These are phyloP conservation scores for Suillus lakei DNA, from an alignment of 768 basidiomycete genomes.

Conservation along the genomic window DNA sequence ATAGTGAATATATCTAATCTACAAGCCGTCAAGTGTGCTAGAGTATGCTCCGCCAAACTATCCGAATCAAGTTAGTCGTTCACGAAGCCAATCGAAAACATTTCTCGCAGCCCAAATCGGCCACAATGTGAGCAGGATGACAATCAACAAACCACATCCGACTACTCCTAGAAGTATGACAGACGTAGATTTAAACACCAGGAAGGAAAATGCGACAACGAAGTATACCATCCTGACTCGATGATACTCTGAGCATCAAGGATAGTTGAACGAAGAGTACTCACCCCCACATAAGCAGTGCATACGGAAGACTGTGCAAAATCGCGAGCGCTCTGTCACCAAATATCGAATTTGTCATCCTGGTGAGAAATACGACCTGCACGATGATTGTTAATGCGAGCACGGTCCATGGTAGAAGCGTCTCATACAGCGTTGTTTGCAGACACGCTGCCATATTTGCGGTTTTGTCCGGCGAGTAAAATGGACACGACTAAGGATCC, in stretches of 20 bases:
- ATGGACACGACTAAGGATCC: slow-evolving; percentile 14
- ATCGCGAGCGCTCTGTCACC: background rate
- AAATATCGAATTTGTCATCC: background rate
- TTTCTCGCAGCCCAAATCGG: background rate
- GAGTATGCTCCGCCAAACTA: background rate
- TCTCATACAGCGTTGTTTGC: background rate
- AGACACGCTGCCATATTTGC: background rate
- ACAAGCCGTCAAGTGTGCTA: background rate
- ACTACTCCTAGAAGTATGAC: background rate
- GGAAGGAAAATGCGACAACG: background rate
- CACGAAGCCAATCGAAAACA: background rate
- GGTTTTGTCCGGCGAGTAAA: background rate
- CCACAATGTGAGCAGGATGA: background rate
- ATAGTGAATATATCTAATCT: background rate
- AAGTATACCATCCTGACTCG: background rate
- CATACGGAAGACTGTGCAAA: slow-evolving; percentile 4
- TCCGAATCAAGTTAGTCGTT: background rate
- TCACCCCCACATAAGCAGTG: slow-evolving; percentile 4
- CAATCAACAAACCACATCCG: background rate
- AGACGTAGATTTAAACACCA: background rate
- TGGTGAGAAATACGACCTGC: background rate
- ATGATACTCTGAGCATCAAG: background rate
- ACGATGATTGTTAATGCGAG: background rate
- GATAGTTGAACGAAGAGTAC: background rate
- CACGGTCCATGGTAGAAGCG: background rate